Percentiles rank a stretch among this genome's conserved stretches.
These are phyloP conservation scores for Fusarium graminum DNA, from an alignment of 2,329 filamentous ascomycete species.

Conservation along the genomic window DNA sequence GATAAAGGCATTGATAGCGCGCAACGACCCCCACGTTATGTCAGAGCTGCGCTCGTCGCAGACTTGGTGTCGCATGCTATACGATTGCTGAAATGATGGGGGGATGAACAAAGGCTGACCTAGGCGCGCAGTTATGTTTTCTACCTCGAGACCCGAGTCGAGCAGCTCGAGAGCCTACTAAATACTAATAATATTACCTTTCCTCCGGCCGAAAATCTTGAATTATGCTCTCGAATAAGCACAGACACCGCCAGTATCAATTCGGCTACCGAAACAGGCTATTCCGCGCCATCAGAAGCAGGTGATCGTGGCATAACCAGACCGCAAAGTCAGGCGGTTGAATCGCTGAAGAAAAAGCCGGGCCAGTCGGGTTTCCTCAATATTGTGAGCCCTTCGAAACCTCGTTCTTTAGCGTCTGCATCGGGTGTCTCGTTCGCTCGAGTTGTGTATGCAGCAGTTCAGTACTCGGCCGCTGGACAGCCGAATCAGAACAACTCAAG, in stretches of 20 bases:
- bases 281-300: slow-evolving; percentile 53
- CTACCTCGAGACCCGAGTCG: slow-evolving; percentile 89
- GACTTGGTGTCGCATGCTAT: slow-evolving; percentile 3
- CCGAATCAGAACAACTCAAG: slow-evolving; percentile 60
- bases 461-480: slow-evolving; percentile 73
- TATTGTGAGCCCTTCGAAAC: slow-evolving; percentile 81
- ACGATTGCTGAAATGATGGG: not conserved
- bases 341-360: slow-evolving; percentile 55
- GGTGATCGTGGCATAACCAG: slow-evolving; percentile 44
- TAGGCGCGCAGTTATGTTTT: slow-evolving; percentile 79
- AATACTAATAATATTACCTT: slow-evolving; percentile 77
- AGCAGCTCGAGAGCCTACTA: slow-evolving; percentile 84
- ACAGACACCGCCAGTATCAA: slow-evolving; percentile 54
- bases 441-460: slow-evolving; percentile 94
- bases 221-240: slow-evolving; percentile 67
- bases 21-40: slow-evolving; percentile 15
- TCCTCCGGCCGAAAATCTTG: slow-evolving; percentile 77
- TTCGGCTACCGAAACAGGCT: slow-evolving; percentile 52
- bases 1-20: slow-evolving; percentile 55
- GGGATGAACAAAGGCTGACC: slow-evolving; percentile 38
- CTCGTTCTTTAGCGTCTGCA: slow-evolving; percentile 84
- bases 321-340: slow-evolving; percentile 51
- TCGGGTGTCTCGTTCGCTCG: slow-evolving; percentile 94
- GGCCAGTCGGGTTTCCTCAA: slow-evolving; percentile 71
- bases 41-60: not conserved